phyloP scores from a whole-genome alignment of 2,329 filamentous ascomycete species.

The Stagonosporopsis vannaccii region DNA sequence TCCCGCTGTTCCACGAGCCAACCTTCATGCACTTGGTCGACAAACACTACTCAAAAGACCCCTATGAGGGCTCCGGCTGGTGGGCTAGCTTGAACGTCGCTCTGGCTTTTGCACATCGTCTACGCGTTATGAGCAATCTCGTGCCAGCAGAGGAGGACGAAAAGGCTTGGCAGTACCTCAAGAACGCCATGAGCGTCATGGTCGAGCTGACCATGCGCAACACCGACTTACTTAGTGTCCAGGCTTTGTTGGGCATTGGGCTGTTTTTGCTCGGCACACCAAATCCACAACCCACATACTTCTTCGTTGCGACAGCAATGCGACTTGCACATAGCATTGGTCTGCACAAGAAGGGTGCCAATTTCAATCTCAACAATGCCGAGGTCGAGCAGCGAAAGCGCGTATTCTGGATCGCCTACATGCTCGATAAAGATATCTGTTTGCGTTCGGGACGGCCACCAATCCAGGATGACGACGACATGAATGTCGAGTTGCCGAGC shows the following conservation, averaged over 20 bases:
- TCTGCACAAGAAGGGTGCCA: slow-evolving; percentile 89
- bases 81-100: slow-evolving; percentile 97
- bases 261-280: slow-evolving; percentile 95
- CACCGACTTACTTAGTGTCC: slow-evolving; percentile 92
- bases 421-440: slow-evolving; percentile 77
- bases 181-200: slow-evolving; percentile 94
- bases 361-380: slow-evolving; percentile 90
- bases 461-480: slow-evolving; percentile 78
- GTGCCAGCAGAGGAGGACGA: slow-evolving; percentile 90
- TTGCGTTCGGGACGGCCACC: slow-evolving; percentile 75
- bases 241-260: slow-evolving; percentile 90
- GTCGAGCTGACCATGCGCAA: slow-evolving; percentile 95
- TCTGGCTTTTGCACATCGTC: slow-evolving; percentile 87
- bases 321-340: slow-evolving; percentile 92
- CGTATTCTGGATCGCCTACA: slow-evolving; percentile 79
- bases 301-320: slow-evolving; percentile 89
- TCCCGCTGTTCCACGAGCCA: slow-evolving; percentile 94
- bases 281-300: slow-evolving; percentile 92
- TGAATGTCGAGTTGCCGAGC: slow-evolving; percentile 95
- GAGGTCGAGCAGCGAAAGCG: slow-evolving; percentile 90
- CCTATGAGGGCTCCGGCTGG: slow-evolving; percentile 95
- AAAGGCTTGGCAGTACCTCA: slow-evolving; percentile 93
- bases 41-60: slow-evolving; percentile 88
- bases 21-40: slow-evolving; percentile 99
- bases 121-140: slow-evolving; percentile 94